A percentile compares a stretch with the other conserved stretches of the same genome.
phyloP scores from a whole-genome alignment of 768 basidiomycete species.

The Kwoniella newhampshirensis region DNA sequence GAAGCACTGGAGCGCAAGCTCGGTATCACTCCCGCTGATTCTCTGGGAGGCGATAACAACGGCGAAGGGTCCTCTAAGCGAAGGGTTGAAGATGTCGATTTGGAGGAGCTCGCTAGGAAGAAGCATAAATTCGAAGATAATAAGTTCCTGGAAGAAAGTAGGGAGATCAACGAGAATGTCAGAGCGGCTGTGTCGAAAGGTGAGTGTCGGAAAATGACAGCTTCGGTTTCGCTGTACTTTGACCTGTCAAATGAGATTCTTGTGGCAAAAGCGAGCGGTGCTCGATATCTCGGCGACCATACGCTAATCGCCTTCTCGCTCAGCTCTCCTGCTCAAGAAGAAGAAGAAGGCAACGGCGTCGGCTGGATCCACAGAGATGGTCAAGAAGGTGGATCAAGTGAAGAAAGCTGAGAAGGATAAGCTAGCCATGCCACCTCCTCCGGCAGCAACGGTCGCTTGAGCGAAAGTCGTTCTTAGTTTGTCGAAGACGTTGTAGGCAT shows the following conservation, averaged over 20 bases:
- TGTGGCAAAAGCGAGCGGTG: too few species aligned
- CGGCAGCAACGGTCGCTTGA: constrained; percentile 23
- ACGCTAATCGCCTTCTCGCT: not conserved
- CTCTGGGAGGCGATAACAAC: not conserved
- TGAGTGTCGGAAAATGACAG: constrained; percentile 52
- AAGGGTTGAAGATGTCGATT: constrained; percentile 45
- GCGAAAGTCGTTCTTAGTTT: too few species aligned
- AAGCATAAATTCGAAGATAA: constrained; percentile 90
- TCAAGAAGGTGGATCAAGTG: constrained; percentile 9
- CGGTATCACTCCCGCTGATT: constrained; percentile 58
- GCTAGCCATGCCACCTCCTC: constrained; percentile 41
- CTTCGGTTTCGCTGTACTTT: not conserved
- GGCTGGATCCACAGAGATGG: constrained; percentile 6
- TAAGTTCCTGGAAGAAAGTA: constrained; percentile 85
- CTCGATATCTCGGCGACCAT: too few species aligned
- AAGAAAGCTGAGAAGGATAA: constrained; percentile 44
- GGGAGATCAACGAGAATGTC: constrained; percentile 85
- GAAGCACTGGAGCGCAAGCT: constrained; percentile 81
- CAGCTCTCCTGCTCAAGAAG: constrained; percentile 44
- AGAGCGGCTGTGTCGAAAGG: constrained; percentile 85
- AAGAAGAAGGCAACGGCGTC: constrained; percentile 45
- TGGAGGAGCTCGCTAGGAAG: constrained; percentile 56
- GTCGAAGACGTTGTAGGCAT: constrained; percentile 4
- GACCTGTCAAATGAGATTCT: too few species aligned
- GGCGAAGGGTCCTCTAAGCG: constrained; percentile 11